Evolutionary conservation across 2,329 filamentous ascomycete species (phyloP).

Genomic region (Colletotrichum lini): DNA sequence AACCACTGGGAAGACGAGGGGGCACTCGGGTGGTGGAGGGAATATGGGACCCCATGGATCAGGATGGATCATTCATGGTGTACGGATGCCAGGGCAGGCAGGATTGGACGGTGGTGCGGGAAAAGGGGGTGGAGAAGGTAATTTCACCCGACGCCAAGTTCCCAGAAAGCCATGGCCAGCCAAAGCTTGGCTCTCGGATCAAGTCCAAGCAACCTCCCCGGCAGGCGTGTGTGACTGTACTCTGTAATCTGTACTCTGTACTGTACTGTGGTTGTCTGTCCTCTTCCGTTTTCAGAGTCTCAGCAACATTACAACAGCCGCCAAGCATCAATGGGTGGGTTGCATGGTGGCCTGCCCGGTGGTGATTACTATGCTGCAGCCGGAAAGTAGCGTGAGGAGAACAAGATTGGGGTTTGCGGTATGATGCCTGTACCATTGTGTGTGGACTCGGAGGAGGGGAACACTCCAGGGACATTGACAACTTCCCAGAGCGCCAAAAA

Average conservation of each 20-base stretch:
- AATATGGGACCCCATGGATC: too few species aligned
- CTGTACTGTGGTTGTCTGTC: too few species aligned
- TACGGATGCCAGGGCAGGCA: too few species aligned
- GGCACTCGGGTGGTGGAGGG: constrained; percentile 28
- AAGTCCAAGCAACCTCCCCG: constrained; percentile 31
- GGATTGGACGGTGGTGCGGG: constrained; percentile 28
- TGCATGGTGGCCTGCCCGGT: constrained; percentile 12
- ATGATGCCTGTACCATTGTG: not conserved
- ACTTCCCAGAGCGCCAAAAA: not conserved
- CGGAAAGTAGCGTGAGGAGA: not conserved
- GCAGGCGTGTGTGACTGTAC: too few species aligned
- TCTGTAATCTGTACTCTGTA: not conserved
- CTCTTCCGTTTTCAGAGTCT: too few species aligned
- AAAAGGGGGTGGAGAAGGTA: constrained; percentile 42
- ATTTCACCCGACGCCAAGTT: constrained; percentile 35
- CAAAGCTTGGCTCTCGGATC: constrained; percentile 35
- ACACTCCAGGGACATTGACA: not conserved
- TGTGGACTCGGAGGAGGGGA: constrained; percentile 7
- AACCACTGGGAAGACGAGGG: constrained; percentile 23
- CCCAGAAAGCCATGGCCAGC: constrained; percentile 15
- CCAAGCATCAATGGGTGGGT: not conserved
- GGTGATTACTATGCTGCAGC: not conserved
- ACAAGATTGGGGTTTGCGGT: constrained; percentile 1
- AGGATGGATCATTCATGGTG: too few species aligned
- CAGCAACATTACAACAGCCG: constrained; percentile 13